Evolutionary conservation across 2,329 filamentous ascomycete genomes (phyloP).

Genomic region (Ceratocystis smalleyi): DNA sequence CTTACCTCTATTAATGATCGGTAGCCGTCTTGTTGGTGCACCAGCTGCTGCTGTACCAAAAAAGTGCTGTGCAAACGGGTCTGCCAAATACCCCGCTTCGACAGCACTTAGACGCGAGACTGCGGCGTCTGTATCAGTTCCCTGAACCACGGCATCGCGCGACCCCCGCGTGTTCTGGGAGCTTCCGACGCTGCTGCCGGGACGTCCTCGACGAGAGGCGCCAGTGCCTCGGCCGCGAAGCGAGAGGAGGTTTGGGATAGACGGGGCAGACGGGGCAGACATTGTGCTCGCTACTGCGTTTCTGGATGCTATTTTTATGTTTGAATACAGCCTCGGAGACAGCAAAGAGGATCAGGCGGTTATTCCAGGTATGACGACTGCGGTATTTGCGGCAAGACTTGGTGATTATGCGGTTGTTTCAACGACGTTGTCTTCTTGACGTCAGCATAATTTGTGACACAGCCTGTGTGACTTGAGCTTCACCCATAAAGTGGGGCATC

Average conservation of each 20-base stretch:
- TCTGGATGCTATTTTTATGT: too few relatives aligned
- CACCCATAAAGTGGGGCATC: too few relatives aligned
- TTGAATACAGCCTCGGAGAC: too few relatives aligned
- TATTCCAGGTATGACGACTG: too few relatives aligned
- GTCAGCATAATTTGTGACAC: too few relatives aligned
- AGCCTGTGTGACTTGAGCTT: too few relatives aligned
- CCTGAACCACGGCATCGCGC: conserved; percentile 65
- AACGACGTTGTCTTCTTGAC: too few relatives aligned
- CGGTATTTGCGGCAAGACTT: too few relatives aligned
- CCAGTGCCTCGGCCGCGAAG: conserved; percentile 28
- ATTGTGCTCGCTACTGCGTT: conserved; percentile 28
- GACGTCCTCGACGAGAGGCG: conserved; percentile 26
- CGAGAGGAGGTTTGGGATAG: conserved; percentile 65
- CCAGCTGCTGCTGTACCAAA: conserved; percentile 28
- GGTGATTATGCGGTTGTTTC: too few relatives aligned
- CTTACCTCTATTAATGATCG: conserved; percentile 85
- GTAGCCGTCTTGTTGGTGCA: conserved; percentile 49
- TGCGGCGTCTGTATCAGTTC: conserved; percentile 82
- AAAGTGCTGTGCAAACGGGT: conserved; percentile 61
- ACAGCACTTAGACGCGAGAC: conserved; percentile 82
- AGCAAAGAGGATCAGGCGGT: too few relatives aligned
- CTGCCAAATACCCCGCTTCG: conserved; percentile 65
- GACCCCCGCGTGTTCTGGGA: conserved; percentile 24
- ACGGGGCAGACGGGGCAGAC: conserved; percentile 49
- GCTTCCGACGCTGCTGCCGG: conserved; percentile 25